Evolutionary conservation across 768 basidiomycete species (phyloP), one percentile per base, ranked within the genome.

Genomic region (Rubroboletus satanas): DNA sequence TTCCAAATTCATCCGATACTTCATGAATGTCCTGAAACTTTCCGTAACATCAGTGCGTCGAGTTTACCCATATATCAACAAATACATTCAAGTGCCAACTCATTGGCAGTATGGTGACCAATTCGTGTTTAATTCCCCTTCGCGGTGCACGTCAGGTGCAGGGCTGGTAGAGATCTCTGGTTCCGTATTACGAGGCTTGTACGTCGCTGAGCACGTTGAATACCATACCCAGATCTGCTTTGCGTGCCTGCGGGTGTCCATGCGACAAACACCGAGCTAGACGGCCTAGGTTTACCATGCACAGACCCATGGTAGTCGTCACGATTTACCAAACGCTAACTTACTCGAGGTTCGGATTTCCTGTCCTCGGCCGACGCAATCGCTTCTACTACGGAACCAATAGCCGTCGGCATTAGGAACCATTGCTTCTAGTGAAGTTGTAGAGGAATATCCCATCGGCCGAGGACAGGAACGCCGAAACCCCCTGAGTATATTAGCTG

Each of bases 321-420:
- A 23, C 21, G 46, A 17, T 17, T 21, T 14, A 45, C 12, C 31
- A 21, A 2, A 33, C 14, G 5, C 14, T 21, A 8, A 14, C 45
- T 17, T 17, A n/a, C 21, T 21, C 31, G 17, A 26, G 18, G 18
- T 60, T 55, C 57, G 61, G 55, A 36, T 39, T 56, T 54, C 33
- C 11, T 23, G 55, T 55, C 49, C 59, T 64, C 58, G 63, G 63
- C 64, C 64, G 64, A 66, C 8, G 21, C 26, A 18, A 35, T 37
- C 39, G 17, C 48, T 32, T 29, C n/a, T 18, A 23, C 8, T n/a
- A 36, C 15, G 12, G 18, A 32, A 26, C 11, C 7, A 41, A 21
- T 31, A 8, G 35, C 9, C 4, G 7, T 38, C 21, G 17, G 7
- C 4, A 28, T 31, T 21, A 10, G n/a, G 5, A 17, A 21, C 8